These are phyloP conservation scores for Cryphonectria carpinicola DNA, from an alignment of 2,329 filamentous ascomycete species.

Conservation along the genomic window DNA sequence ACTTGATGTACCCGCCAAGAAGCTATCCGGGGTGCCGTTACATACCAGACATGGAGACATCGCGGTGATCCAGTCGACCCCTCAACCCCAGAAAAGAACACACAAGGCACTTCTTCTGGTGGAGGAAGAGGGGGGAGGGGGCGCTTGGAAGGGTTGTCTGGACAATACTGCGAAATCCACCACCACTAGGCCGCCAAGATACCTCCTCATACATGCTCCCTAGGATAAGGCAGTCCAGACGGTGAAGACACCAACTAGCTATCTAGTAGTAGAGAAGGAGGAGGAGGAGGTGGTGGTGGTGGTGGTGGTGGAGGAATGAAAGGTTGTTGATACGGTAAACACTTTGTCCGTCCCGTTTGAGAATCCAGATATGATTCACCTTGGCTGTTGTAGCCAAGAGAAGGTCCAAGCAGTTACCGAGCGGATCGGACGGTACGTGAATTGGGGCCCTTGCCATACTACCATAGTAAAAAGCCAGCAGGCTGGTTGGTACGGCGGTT, in stretches of 20 bases:
- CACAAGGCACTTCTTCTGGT: not conserved
- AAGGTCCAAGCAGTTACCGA: constrained; percentile 37
- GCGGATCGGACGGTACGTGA: constrained; percentile 21
- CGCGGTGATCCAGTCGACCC: constrained; percentile 7
- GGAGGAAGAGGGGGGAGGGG: not conserved
- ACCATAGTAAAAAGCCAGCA: constrained; percentile 22
- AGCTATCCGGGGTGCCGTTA: constrained; percentile 13
- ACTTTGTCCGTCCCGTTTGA: constrained; percentile 18
- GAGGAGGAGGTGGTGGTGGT: not conserved
- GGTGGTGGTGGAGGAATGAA: not conserved
- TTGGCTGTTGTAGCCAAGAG: constrained; percentile 31
- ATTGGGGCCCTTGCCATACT: not conserved
- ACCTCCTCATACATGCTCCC: constrained; percentile 25
- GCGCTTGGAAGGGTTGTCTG: not conserved
- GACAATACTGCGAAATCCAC: not conserved
- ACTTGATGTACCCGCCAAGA: constrained; percentile 26
- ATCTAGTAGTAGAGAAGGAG: not conserved
- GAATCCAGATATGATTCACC: constrained; percentile 18
- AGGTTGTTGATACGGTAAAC: not conserved
- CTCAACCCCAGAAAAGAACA: not conserved
- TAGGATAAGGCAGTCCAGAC: constrained; percentile 30
- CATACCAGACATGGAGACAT: constrained; percentile 15
- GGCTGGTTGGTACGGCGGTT: too few relatives aligned
- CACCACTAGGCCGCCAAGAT: constrained; percentile 28
- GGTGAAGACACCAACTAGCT: constrained; percentile 29